A percentile compares a stretch with the other conserved stretches of the same genome.
phyloP scores from a whole-genome alignment of 495 filamentous ascomycete species.

The Daldinia grandis region DNA sequence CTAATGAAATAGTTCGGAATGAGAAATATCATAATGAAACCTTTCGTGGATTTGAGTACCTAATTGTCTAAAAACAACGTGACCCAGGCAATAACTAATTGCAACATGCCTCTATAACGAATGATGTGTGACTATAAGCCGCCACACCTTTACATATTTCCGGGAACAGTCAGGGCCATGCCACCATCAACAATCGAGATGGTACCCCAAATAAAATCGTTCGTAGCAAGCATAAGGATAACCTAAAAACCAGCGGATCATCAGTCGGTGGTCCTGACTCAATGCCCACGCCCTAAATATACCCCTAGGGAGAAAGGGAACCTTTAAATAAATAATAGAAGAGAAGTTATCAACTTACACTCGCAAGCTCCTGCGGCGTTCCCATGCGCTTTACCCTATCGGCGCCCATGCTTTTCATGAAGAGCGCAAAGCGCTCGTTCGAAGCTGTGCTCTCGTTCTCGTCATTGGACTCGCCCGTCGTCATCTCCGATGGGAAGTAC shows the following conservation, averaged over 20 bases:
- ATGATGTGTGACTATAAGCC: neutral
- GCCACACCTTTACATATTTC: slow-evolving; percentile 9
- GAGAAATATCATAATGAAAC: too few relatives aligned
- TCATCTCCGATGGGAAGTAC: slow-evolving; percentile 75
- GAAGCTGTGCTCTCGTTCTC: slow-evolving; percentile 57
- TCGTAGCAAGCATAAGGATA: slow-evolving; percentile 37
- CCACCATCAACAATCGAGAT: slow-evolving; percentile 35
- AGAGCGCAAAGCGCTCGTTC: slow-evolving; percentile 8
- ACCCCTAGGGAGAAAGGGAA: neutral
- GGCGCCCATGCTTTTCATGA: slow-evolving; percentile 25
- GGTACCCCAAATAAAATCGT: slow-evolving; percentile 45
- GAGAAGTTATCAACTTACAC: slow-evolving; percentile 26
- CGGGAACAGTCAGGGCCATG: slow-evolving; percentile 11
- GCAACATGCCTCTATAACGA: too few relatives aligned
- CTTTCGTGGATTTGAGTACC: neutral
- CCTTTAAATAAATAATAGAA: neutral
- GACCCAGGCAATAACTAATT: too few relatives aligned
- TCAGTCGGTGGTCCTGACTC: neutral
- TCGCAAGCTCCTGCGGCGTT: slow-evolving; percentile 38
- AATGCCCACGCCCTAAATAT: neutral
- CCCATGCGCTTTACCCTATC: slow-evolving; percentile 43
- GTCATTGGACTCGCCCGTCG: slow-evolving; percentile 59
- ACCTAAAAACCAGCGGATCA: slow-evolving; percentile 15
- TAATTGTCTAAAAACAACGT: too few relatives aligned
- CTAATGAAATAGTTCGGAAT: too few relatives aligned